phyloP scores from a whole-genome alignment of 352 stramenopile species.

The Plasmopara muralis region DNA sequence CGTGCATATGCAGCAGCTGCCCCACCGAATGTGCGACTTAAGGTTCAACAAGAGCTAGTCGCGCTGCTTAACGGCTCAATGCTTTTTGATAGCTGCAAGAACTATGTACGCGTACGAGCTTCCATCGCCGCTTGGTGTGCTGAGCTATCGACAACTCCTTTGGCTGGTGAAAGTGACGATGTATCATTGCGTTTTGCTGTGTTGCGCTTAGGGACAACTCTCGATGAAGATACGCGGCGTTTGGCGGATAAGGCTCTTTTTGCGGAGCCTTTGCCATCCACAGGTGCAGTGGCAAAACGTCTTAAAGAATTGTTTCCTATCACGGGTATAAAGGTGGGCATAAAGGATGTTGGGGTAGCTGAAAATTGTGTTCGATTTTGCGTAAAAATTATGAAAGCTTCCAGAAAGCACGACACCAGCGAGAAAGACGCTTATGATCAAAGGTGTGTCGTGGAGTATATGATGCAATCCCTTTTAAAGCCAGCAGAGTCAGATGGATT shows the following conservation, averaged over 20 bases:
- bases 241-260: conserved; percentile 38
- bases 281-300: conserved; percentile 20
- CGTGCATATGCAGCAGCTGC: conserved; percentile 32
- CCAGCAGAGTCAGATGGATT: conserved; percentile 3
- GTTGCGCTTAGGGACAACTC: conserved; percentile 33
- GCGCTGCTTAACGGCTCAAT: conserved; percentile 49
- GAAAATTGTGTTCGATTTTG: conserved; percentile 55
- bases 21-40: conserved; percentile 22
- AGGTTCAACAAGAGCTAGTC: conserved; percentile 44
- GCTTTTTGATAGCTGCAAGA: conserved; percentile 49
- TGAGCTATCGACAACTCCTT: conserved; percentile 25
- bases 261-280: conserved; percentile 34
- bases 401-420: conserved; percentile 1
- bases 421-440: conserved; percentile 21
- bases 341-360: conserved; percentile 27
- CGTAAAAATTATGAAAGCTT: conserved; percentile 34
- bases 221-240: conserved; percentile 38
- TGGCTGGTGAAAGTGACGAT: conserved; percentile 14
- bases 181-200: conserved; percentile 56
- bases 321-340: conserved; percentile 36
- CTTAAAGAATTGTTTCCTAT: conserved; percentile 21
- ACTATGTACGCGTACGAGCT: conserved; percentile 55
- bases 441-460: conserved; percentile 36
- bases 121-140: conserved; percentile 57
- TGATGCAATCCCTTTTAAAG: conserved; percentile 40